phyloP scores from a whole-genome alignment of 2,329 filamentous ascomycete genomes.

The Aureobasidium mangrovei region DNA sequence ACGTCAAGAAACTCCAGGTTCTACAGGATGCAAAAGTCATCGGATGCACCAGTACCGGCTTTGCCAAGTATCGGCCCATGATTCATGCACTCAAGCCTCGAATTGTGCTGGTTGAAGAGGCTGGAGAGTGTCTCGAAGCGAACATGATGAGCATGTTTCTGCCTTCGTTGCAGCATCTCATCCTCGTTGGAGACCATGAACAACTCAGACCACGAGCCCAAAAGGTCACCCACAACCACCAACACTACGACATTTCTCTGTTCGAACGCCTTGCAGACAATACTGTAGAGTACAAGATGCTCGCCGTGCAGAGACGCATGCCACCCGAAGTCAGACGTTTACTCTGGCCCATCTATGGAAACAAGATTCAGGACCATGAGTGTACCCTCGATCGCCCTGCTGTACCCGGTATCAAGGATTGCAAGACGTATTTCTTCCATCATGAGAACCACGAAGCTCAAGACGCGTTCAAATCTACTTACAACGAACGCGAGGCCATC shows the following conservation, averaged over 20 bases:
- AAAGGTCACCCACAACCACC: constrained; percentile 52
- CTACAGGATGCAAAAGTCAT: constrained; percentile 53
- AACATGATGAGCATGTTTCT: constrained; percentile 53
- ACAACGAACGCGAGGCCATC: constrained; percentile 62
- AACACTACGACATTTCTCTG: constrained; percentile 62
- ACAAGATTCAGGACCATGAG: constrained; percentile 48
- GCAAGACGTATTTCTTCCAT: constrained; percentile 53
- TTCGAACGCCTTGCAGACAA: constrained; percentile 71
- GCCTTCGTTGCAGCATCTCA: constrained; percentile 54
- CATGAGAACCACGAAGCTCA: constrained; percentile 57
- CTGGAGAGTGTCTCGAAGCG: constrained; percentile 65
- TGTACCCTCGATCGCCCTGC: constrained; percentile 36
- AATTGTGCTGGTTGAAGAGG: constrained; percentile 68
- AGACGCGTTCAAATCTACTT: constrained; percentile 56
- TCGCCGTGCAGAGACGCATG: constrained; percentile 65
- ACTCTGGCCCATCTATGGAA: constrained; percentile 52
- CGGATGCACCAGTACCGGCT: constrained; percentile 67
- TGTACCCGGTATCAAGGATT: constrained; percentile 54
- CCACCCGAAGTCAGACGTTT: constrained; percentile 57
- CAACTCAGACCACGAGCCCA: constrained; percentile 66
- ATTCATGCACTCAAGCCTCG: constrained; percentile 57
- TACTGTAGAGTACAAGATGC: constrained; percentile 51
- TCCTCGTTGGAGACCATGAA: constrained; percentile 70
- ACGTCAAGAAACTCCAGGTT: constrained; percentile 51
- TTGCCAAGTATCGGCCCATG: constrained; percentile 70